These are phyloP conservation scores for Globisporangium takayamanum DNA, from an alignment of 352 stramenopile genomes.

Conservation along the genomic window DNA sequence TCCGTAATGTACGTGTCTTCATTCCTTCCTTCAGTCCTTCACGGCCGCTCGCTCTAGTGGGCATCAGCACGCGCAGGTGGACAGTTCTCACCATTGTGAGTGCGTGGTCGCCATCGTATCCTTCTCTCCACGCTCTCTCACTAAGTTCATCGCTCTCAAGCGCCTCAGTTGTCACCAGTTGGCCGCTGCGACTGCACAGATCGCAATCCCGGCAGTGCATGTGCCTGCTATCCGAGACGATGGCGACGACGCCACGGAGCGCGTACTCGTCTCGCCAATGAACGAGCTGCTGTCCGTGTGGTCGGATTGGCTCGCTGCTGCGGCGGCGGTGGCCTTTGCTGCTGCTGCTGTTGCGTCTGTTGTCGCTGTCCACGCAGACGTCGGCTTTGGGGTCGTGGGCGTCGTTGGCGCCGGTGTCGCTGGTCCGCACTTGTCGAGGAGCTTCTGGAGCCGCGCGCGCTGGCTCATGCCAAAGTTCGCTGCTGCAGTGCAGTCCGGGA, in stretches of 20 bases:
- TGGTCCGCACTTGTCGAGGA: neutral
- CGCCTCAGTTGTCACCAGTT: neutral
- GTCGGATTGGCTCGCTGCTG: neutral
- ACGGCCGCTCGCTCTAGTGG: neutral
- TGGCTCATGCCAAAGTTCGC: neutral
- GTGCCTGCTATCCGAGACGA: neutral
- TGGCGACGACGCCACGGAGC: neutral
- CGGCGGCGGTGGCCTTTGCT: neutral
- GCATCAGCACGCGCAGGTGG: too few species aligned
- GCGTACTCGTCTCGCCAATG: neutral
- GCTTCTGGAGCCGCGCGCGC: neutral
- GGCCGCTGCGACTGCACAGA: neutral
- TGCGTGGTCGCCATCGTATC: neutral
- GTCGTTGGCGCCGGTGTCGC: neutral
- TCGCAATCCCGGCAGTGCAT: neutral
- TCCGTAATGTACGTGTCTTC: too few species aligned
- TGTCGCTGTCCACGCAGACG: neutral
- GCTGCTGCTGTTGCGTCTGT: neutral
- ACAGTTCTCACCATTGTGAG: neutral
- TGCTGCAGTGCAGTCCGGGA: conserved; percentile 5
- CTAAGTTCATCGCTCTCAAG: too few species aligned
- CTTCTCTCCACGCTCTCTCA: neutral
- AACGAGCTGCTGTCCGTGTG: neutral
- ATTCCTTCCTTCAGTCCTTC: neutral
- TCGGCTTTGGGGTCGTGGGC: neutral